Evolutionary conservation across 352 stramenopile genomes (phyloP).

Genomic region (Phytophthora syringae): DNA sequence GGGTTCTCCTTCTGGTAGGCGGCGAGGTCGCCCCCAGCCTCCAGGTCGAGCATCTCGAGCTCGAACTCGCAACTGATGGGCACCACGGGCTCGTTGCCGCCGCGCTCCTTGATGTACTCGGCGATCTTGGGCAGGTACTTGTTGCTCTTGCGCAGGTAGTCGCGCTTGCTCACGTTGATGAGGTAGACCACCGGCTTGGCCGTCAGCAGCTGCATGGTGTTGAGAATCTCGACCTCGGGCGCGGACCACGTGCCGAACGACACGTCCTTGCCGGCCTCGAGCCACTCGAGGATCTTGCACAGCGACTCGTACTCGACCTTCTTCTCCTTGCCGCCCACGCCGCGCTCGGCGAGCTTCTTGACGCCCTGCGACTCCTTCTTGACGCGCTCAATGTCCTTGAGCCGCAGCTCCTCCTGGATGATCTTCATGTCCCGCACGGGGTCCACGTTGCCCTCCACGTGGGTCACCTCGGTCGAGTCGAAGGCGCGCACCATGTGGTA

Average conservation of each 20-base stretch:
- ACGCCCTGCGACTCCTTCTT: slow-evolving; percentile 76
- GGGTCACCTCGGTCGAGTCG: slow-evolving; percentile 97
- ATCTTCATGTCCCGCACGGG: slow-evolving; percentile 99
- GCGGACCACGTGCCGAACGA: slow-evolving; percentile 91
- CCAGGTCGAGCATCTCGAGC: slow-evolving; percentile 91
- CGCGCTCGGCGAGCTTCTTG: slow-evolving; percentile 90
- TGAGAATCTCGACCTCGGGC: slow-evolving; percentile 91
- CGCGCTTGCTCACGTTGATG: slow-evolving; percentile 99
- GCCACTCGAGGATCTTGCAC: slow-evolving; percentile 80
- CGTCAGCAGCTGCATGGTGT: slow-evolving; percentile 92
- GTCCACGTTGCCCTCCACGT: slow-evolving; percentile 99
- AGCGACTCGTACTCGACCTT: slow-evolving; percentile 94
- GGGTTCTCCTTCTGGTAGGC: slow-evolving; percentile 86
- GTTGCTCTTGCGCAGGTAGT: slow-evolving; percentile 98
- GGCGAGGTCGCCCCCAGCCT: slow-evolving; percentile 59
- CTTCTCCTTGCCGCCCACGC: slow-evolving; percentile 94
- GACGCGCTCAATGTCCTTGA: slow-evolving; percentile 97
- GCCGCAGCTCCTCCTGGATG: slow-evolving; percentile 97
- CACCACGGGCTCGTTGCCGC: slow-evolving; percentile 96
- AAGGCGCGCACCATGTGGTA: slow-evolving; percentile 98
- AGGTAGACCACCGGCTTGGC: slow-evolving; percentile 98
- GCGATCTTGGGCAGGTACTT: slow-evolving; percentile 98
- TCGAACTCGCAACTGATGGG: slow-evolving; percentile 99
- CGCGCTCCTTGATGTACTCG: slow-evolving; percentile 96
- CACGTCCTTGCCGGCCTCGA: slow-evolving; percentile 91